Conservation (phyloP, 805 yeast genomes). For the Monosporozyma siamensis region DNA sequence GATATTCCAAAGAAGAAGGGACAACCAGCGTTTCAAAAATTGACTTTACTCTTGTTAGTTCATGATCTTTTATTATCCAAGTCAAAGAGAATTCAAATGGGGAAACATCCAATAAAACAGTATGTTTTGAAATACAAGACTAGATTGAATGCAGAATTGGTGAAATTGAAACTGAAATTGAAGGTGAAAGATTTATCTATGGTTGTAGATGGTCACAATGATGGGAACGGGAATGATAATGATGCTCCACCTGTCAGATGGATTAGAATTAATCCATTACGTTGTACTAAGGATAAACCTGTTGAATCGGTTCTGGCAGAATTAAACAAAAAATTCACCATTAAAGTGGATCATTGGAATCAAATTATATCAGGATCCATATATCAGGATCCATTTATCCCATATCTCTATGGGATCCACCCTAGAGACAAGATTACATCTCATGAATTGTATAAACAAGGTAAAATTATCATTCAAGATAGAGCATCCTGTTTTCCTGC, state of each 20-base stretch:
- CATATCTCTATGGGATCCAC: slow-evolving; percentile 71
- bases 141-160: slow-evolving; percentile 72
- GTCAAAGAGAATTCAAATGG: slow-evolving; percentile 77
- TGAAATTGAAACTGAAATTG: slow-evolving; percentile 63
- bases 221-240: slow-evolving; percentile 36
- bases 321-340: slow-evolving; percentile 31
- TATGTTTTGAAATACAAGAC: slow-evolving; percentile 71
- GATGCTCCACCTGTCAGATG: slow-evolving; percentile 70
- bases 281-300: slow-evolving; percentile 28
- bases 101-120: slow-evolving; percentile 79
- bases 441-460: slow-evolving; percentile 60
- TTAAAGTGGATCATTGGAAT: slow-evolving; percentile 36
- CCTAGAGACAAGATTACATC: slow-evolving; percentile 64
- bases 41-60: slow-evolving; percentile 44
- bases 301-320: slow-evolving; percentile 21
- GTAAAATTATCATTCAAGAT: slow-evolving; percentile 85
- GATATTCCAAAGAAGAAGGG: slow-evolving; percentile 37
- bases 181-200: slow-evolving; percentile 51
- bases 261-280: slow-evolving; percentile 66
- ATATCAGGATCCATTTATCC: slow-evolving; percentile 65
- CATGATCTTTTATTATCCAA: slow-evolving; percentile 75
- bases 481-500: slow-evolving; percentile 97
- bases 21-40: slow-evolving; percentile 36
- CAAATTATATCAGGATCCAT: slow-evolving; percentile 47
- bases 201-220: slow-evolving; percentile 27